Base-by-base conservation (phyloP, 2,329 filamentous ascomycete species). In the Dryadomyces quercus-mongolicae region DNA sequence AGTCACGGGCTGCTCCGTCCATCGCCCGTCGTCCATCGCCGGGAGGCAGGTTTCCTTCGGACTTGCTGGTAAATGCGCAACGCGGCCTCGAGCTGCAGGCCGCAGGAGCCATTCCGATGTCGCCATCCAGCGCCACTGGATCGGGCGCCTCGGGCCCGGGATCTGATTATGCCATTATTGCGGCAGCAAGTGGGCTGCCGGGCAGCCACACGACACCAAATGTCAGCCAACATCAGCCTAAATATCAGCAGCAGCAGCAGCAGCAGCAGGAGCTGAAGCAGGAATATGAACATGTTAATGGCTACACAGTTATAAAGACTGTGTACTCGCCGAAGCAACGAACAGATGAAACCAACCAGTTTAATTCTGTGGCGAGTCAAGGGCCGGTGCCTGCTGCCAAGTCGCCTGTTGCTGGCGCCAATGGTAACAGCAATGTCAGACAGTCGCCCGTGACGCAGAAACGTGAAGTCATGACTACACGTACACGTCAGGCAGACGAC, bases 1-100 rank as follows among this genome's bases (percentile, higher is more conserved):
- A 69, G 61, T 71, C 72, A 58, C 75, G 70, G 60, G 71, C 76
- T 63, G 76, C 79, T 56, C 74, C 38, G 18, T 15, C 38, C 38
- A n/a, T 79, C 63, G 18, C n/a, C 4, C 78, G 79, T 69, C 84
- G 90, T 69, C 87, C 88, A 67, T 82, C 88, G 78, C 84, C 89
- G 83, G 92, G 91, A 84, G 92, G 92, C 76, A 84, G 91, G 70
- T 98, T 98, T 74, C 92, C 92, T 72, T 94, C 88, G 72, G 91
- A 96, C 75, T 75, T 97, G 63, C 83, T 90, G 74, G 80, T 95
- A 68, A 86, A 90, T 69, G 74, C 77, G 58, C 72, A 81, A 67
- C 84, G 88, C 74, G 84, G 86, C 76, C 83, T 89, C 81, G 84
- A 90, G 71, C 82, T 89, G 82, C 85, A 90, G 71, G 83, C 81